Conservation (phyloP, 2,329 filamentous ascomycete genomes). For the Bipolaris sorokiniana region DNA sequence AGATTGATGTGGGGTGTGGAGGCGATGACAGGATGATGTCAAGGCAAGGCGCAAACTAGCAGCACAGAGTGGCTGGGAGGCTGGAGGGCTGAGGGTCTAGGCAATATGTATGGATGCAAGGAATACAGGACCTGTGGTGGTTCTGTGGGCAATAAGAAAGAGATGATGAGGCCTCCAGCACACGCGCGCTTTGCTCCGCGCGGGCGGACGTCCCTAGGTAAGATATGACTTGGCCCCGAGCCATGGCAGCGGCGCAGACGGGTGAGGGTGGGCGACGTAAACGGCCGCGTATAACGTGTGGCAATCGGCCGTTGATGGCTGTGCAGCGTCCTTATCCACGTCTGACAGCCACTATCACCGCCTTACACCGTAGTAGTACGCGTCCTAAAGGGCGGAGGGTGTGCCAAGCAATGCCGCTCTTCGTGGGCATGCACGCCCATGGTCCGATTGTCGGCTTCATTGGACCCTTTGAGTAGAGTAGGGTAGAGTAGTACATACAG, state of each 20-base stretch:
- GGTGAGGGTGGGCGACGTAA: constrained; percentile 25
- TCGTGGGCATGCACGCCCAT: constrained; percentile 1
- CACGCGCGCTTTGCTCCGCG: constrained; percentile 1
- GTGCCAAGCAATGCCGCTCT: constrained; percentile 8
- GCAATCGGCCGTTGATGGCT: neutral
- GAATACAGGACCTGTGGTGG: neutral
- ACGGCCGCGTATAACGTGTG: constrained; percentile 30
- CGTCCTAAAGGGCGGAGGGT: constrained; percentile 7
- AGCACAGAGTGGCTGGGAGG: neutral
- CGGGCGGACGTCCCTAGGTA: constrained; percentile 8
- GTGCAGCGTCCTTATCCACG: neutral
- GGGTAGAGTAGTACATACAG: too few relatives aligned
- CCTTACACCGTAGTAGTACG: constrained; percentile 1
- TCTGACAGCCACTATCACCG: neutral
- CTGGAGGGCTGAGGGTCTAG: neutral
- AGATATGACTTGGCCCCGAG: constrained; percentile 32
- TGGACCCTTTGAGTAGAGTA: constrained; percentile 1
- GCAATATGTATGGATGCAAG: neutral
- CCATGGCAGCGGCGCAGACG: constrained; percentile 9
- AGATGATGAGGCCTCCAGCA: constrained; percentile 12
- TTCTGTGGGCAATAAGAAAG: neutral
- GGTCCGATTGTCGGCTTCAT: neutral
- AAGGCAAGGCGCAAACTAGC: neutral
- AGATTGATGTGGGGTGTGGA: constrained; percentile 2
- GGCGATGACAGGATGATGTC: neutral